Evolutionary conservation across 177 flowering plant species (phyloP).

Genomic region (Tripterygium wilfordii): DNA sequence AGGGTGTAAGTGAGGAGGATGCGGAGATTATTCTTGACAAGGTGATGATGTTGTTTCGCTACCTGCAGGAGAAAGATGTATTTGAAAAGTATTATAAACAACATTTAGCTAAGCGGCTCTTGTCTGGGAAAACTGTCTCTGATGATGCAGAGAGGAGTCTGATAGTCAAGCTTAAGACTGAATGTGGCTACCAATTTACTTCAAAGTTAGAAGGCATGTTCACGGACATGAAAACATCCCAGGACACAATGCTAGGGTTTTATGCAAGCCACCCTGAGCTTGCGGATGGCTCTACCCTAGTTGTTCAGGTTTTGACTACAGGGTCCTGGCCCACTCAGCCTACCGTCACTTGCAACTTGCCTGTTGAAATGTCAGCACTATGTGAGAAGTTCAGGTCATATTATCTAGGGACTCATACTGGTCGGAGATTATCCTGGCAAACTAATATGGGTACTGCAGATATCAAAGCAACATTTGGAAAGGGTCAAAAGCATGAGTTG

Average conservation of each 20-base stretch:
- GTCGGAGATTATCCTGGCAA: conserved; percentile 81
- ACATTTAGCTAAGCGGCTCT: conserved; percentile 74
- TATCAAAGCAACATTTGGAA: conserved; percentile 68
- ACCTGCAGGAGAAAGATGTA: conserved; percentile 80
- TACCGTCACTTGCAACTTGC: conserved; percentile 64
- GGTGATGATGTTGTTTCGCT: conserved; percentile 86
- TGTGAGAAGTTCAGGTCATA: conserved; percentile 72
- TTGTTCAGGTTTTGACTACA: conserved; percentile 79
- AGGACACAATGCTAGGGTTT: conserved; percentile 82
- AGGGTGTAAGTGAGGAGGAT: conserved; percentile 80
- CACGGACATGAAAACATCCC: conserved; percentile 88
- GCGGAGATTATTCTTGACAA: conserved; percentile 68
- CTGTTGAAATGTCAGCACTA: conserved; percentile 57
- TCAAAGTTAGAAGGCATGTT: conserved; percentile 93
- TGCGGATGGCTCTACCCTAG: conserved; percentile 57
- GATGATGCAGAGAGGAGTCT: conserved; percentile 92
- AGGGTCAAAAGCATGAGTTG: conserved; percentile 78
- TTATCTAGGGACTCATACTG: conserved; percentile 85
- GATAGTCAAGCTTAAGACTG: conserved; percentile 83
- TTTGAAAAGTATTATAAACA: conserved; percentile 84
- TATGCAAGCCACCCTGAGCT: conserved; percentile 42
- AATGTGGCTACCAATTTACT: conserved; percentile 87
- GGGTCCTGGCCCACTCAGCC: conserved; percentile 95
- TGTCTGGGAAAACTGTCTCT: conserved; percentile 77
- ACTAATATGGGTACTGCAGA: conserved; percentile 91